phyloP scores from a whole-genome alignment of 176 grass and related monocot species.

The Juncus effusus region DNA sequence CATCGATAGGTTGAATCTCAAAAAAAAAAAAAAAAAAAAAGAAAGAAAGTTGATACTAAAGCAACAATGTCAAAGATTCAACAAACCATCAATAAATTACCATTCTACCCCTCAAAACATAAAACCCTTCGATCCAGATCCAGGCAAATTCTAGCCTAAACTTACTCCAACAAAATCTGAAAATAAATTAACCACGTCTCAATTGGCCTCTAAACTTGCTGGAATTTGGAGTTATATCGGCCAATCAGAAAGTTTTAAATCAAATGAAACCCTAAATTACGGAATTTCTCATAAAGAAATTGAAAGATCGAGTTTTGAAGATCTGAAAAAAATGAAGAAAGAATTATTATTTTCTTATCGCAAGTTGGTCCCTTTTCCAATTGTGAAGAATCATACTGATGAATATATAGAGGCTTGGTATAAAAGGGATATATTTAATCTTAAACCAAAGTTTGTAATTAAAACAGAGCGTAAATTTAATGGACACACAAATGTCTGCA shows the following conservation, averaged over 20 bases:
- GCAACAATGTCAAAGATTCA: constrained; percentile 21
- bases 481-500: constrained; percentile 21
- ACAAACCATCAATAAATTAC: constrained; percentile 55
- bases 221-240: constrained; percentile 70
- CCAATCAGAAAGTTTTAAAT: constrained; percentile 34
- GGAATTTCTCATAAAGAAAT: constrained; percentile 36
- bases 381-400: constrained; percentile 11
- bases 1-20: too few species aligned
- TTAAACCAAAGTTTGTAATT: constrained; percentile 24
- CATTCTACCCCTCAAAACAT: constrained; percentile 36
- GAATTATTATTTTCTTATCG: constrained; percentile 38
- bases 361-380: constrained; percentile 26
- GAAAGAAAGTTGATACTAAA: too few species aligned
- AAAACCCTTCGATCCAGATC: constrained; percentile 34
- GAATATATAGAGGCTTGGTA: constrained; percentile 16
- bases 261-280: constrained; percentile 34
- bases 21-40: too few species aligned
- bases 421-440: constrained; percentile 25
- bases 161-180: constrained; percentile 31
- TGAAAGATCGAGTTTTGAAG: constrained; percentile 42
- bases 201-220: constrained; percentile 48
- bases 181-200: constrained; percentile 57
- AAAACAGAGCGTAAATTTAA: constrained; percentile 14
- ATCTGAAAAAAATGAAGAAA: constrained; percentile 55
- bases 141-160: constrained; percentile 26